Evolutionary conservation across 2,329 filamentous ascomycete species (phyloP).

Genomic region (Calonectria hawksworthii): DNA sequence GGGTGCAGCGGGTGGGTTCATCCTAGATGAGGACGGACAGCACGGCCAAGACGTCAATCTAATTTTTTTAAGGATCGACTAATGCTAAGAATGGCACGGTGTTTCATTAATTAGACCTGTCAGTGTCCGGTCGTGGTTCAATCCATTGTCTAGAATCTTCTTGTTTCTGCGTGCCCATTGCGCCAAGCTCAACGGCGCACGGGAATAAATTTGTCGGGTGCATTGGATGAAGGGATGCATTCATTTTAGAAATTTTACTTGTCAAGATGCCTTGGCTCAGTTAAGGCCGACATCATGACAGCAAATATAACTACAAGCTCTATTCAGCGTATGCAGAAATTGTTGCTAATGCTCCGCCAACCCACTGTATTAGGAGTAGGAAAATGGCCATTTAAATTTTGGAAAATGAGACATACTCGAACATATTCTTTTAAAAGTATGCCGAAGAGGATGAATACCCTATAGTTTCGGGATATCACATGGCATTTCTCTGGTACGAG

Average conservation of each 20-base stretch:
- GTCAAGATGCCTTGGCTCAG: not conserved
- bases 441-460: not conserved
- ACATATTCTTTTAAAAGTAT: not conserved
- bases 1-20: not conserved
- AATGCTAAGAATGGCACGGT: not conserved
- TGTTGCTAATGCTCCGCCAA: too few relatives aligned
- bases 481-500: not conserved
- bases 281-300: too few relatives aligned
- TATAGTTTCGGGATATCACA: not conserved
- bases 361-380: too few relatives aligned
- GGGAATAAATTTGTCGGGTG: not conserved
- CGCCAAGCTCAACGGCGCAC: not conserved
- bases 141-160: not conserved
- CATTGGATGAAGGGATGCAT: not conserved
- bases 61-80: not conserved
- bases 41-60: not conserved
- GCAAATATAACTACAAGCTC: too few relatives aligned
- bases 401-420: not conserved
- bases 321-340: too few relatives aligned
- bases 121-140: not conserved
- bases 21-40: not conserved
- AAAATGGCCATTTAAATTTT: too few relatives aligned
- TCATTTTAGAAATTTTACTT: not conserved
- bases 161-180: not conserved
- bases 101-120: not conserved